Evolutionary conservation across 768 basidiomycete species (phyloP).

Genomic region (Cytidiella melzeri): DNA sequence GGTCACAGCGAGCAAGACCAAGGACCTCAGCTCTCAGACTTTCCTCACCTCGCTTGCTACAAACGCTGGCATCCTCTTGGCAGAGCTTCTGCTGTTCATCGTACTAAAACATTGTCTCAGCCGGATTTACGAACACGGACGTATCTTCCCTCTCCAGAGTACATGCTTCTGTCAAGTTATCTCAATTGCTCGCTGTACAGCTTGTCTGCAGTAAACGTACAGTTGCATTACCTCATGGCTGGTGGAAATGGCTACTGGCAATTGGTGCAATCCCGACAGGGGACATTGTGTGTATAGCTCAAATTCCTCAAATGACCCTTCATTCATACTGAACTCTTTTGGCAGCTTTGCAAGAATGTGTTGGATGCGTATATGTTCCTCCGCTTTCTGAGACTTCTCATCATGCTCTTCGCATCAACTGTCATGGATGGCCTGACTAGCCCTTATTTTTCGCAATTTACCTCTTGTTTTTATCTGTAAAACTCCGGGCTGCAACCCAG

Average conservation of each 20-base stretch:
- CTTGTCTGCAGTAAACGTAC: constrained; percentile 36
- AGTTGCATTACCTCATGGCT: constrained; percentile 34
- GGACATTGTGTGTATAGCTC: constrained; percentile 36
- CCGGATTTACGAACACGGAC: constrained; percentile 55
- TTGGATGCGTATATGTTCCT: constrained; percentile 56
- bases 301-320: neutral
- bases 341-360: constrained; percentile 52
- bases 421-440: too few species aligned
- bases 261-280: constrained; percentile 34
- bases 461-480: too few species aligned
- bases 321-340: neutral
- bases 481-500: too few species aligned
- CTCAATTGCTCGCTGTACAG: too few species aligned
- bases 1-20: constrained; percentile 4
- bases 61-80: constrained; percentile 40
- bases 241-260: constrained; percentile 48
- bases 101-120: constrained; percentile 50
- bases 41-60: constrained; percentile 58
- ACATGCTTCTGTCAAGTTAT: constrained; percentile 15
- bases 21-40: constrained; percentile 33
- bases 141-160: constrained; percentile 53
- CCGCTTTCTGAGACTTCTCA: constrained; percentile 50
- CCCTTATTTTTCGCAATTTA: too few species aligned
- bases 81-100: constrained; percentile 51
- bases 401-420: constrained; percentile 54